phyloP scores from a whole-genome alignment of 176 grass and related monocot species.

The Oryza officinalis region DNA sequence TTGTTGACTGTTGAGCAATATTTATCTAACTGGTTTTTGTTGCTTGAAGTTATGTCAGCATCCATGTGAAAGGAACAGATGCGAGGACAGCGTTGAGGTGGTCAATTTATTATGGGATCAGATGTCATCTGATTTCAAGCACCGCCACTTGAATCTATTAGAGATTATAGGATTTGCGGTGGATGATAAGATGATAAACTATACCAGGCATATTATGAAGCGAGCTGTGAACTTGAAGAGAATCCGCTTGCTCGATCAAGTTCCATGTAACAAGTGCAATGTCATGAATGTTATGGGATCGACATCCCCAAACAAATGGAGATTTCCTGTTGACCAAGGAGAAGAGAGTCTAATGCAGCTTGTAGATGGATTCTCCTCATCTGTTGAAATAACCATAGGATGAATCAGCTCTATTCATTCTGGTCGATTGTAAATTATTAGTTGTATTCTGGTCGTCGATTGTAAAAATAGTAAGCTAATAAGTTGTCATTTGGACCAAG shows the following conservation, averaged over 20 bases:
- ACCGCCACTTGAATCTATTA: neutral
- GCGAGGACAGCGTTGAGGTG: neutral
- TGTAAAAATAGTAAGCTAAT: no score
- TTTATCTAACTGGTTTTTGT: neutral
- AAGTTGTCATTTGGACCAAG: no score
- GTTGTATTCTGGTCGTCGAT: no score
- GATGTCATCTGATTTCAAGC: slow-evolving; percentile 8
- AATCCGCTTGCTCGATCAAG: neutral
- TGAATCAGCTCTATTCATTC: no score
- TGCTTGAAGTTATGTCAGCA: slow-evolving; percentile 14
- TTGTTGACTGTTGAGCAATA: neutral
- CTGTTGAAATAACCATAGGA: no score
- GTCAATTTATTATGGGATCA: neutral
- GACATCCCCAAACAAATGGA: no score
- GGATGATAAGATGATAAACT: slow-evolving; percentile 4
- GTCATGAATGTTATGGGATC: no score
- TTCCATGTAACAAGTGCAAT: no score
- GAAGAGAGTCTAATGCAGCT: no score
- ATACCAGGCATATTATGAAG: slow-evolving; percentile 13
- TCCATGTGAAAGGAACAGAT: neutral
- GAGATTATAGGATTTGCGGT: neutral
- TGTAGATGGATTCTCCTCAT: no score
- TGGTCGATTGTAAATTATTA: no score
- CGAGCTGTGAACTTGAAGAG: neutral
- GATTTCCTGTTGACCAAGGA: no score